These are phyloP conservation scores for Articulospora tetracladia DNA, from an alignment of 495 filamentous ascomycete genomes.

Conservation along the genomic window DNA sequence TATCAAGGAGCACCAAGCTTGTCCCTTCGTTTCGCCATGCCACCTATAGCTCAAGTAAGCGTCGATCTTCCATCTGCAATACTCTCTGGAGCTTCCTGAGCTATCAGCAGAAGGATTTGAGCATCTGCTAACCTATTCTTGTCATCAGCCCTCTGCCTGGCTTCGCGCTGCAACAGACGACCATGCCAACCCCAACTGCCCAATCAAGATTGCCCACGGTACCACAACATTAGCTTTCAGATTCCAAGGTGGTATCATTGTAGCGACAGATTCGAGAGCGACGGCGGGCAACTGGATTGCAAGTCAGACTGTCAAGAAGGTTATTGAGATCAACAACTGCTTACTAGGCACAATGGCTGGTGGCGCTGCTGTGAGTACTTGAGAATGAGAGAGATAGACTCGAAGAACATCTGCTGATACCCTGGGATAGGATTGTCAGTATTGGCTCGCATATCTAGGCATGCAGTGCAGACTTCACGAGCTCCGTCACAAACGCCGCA, in stretches of 20 bases:
- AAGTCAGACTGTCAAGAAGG: constrained; percentile 98
- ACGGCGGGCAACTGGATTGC: constrained; percentile 99
- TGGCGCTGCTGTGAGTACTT: constrained; percentile 74
- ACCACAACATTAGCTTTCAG: constrained; percentile 98
- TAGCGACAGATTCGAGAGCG: constrained; percentile 94
- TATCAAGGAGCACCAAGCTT: constrained; percentile 60
- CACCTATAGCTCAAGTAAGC: constrained; percentile 86
- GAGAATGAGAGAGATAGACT: background rate
- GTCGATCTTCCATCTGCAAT: constrained; percentile 4
- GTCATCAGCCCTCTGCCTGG: constrained; percentile 74
- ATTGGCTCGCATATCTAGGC: constrained; percentile 97
- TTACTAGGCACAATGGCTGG: constrained; percentile 97
- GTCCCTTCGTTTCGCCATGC: constrained; percentile 87
- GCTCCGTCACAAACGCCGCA: constrained; percentile 97
- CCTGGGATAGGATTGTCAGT: constrained; percentile 83
- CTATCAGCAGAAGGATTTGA: background rate
- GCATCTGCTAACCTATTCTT: constrained; percentile 11
- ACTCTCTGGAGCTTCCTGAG: constrained; percentile 12
- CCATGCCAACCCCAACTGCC: constrained; percentile 90
- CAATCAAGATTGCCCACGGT: constrained; percentile 98
- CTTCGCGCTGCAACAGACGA: constrained; percentile 97
- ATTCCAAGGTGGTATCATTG: constrained; percentile 97
- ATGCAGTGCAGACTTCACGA: constrained; percentile 99
- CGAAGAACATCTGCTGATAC: constrained; percentile 8
- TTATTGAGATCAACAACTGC: constrained; percentile 89